Base-by-base conservation (phyloP, 2,329 filamentous ascomycete species). In the Neophaeococcomyces mojaviensis region DNA sequence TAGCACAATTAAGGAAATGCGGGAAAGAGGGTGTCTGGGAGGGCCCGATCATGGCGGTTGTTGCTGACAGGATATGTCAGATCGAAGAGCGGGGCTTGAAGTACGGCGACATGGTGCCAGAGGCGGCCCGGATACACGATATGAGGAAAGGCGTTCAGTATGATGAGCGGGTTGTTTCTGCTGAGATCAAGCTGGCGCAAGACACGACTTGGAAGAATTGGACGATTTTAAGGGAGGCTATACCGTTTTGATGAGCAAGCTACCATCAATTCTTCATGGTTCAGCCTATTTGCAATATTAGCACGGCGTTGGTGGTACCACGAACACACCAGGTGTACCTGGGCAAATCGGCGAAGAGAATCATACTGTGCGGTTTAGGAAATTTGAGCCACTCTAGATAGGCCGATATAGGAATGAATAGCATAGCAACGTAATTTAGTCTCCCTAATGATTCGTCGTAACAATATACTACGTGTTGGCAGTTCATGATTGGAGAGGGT, bases 1-100 rank as follows among this genome's bases (percentile, higher is more conserved):
- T 66, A 3, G 41, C 51, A 3, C 44, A 58, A 13, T 50, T 66
- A 24, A 50, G 54, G 12, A 57, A 58, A 49, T 60, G 58, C 8
- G 64, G 64, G 46, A 60, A 59, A 36, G 64, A 65, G 46, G 62
- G 63, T 8, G 52, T 59, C 4, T 64, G 60, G 61, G 60, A 65
- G 46, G 64, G 64, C 3, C 59, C 58, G 6, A 48, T 61, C 12
- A 52, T 61, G 44, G 61, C 55, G n/a, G 49, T 58, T 5, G 50
- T 64, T 30, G 58, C 55, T 2, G 48, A 48, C 18, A 53, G 59
- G 39, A 46, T 57, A 6, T 52, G 62, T 8, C 47, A 48, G 10
- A 32, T 59, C n/a, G 59, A 64, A 42, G 55, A 58, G 42, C 41
- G 51, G 32, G 55, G 55, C 6, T 22, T 56, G 10, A 35, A 39